Conservation (phyloP, 805 yeast species). For the Kazachstania africana region DNA sequence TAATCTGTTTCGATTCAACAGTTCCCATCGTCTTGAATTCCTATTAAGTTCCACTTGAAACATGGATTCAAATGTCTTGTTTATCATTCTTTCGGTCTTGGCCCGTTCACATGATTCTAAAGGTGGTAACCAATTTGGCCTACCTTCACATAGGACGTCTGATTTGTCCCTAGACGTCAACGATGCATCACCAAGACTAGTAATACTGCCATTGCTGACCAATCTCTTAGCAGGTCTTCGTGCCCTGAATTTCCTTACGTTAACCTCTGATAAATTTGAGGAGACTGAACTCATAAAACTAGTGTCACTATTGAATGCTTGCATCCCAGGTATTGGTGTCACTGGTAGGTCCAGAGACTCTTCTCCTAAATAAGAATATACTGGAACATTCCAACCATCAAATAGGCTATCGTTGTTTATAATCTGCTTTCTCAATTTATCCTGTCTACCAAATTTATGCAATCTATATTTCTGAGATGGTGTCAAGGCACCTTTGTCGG, state of each 20-base stretch:
- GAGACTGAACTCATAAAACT: slow-evolving; percentile 22
- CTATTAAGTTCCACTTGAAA: background rate
- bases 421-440: slow-evolving; percentile 17
- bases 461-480: slow-evolving; percentile 32
- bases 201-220: too few relatives aligned
- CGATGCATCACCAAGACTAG: slow-evolving; percentile 45
- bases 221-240: too few relatives aligned
- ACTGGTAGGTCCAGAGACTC: slow-evolving; percentile 27
- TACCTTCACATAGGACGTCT: slow-evolving; percentile 39
- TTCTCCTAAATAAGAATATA: slow-evolving; percentile 22
- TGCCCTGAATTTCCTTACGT: slow-evolving; percentile 29
- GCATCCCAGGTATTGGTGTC: slow-evolving; percentile 36
- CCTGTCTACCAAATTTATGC: slow-evolving; percentile 25
- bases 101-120: slow-evolving; percentile 39
- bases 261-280: slow-evolving; percentile 27
- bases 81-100: slow-evolving; percentile 44
- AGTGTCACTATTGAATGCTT: slow-evolving; percentile 7
- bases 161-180: slow-evolving; percentile 51
- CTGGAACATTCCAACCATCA: slow-evolving; percentile 45
- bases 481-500: too few relatives aligned
- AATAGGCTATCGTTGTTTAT: slow-evolving; percentile 13
- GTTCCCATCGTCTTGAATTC: background rate
- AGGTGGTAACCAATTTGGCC: slow-evolving; percentile 66
- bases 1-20: background rate
- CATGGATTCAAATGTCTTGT: background rate